These are phyloP conservation scores for Entamoeba histolytica DNA, from an alignment of 208 protist species.

Conservation along the genomic window DNA sequence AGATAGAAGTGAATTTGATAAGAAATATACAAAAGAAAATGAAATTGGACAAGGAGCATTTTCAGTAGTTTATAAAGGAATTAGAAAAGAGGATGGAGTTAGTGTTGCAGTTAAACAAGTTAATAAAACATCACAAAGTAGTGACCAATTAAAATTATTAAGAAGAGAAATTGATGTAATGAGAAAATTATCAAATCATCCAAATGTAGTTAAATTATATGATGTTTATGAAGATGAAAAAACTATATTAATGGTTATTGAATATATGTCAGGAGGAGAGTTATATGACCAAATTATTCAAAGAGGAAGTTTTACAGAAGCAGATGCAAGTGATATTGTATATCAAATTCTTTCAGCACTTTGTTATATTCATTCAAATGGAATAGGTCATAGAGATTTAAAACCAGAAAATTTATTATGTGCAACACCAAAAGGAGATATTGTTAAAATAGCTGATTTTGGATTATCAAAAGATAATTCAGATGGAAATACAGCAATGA, in stretches of 20 bases:
- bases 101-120: neutral
- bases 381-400: neutral
- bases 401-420: neutral
- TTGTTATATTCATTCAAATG: neutral
- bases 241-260: neutral
- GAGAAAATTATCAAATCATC: neutral
- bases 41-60: neutral
- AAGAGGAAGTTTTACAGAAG: neutral
- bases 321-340: neutral
- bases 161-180: neutral
- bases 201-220: neutral
- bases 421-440: neutral
- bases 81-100: neutral
- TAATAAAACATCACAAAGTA: neutral
- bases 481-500: neutral
- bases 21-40: neutral
- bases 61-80: neutral
- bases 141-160: neutral
- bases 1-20: neutral
- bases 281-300: neutral
- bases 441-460: neutral
- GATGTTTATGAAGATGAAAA: neutral
- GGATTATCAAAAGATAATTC: neutral
- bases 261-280: neutral
- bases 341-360: neutral